Evolutionary conservation across 495 filamentous ascomycete genomes (phyloP).

Genomic region (Rhizodiscina lignyota): DNA sequence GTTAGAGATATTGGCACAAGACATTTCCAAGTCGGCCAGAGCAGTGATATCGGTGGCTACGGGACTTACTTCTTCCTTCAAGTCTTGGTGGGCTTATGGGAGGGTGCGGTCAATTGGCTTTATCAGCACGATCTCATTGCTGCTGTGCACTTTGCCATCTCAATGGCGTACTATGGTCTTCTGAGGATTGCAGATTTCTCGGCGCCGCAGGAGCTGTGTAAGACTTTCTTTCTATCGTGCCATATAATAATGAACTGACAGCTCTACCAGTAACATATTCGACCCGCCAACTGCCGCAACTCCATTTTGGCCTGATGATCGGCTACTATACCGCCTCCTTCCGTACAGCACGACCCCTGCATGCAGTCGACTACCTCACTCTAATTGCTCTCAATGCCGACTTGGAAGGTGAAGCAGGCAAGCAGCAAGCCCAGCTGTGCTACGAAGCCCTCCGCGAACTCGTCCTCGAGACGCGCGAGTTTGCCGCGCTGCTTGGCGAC

Average conservation of each 20-base stretch:
- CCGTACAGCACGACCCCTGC: conserved; percentile 67
- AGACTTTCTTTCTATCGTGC: conserved; percentile 18
- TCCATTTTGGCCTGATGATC: conserved; percentile 86
- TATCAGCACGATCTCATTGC: conserved; percentile 79
- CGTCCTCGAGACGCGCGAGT: conserved; percentile 84
- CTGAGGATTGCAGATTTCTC: conserved; percentile 65
- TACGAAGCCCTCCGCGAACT: conserved; percentile 92
- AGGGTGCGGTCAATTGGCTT: conserved; percentile 80
- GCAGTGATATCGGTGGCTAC: conserved; percentile 53
- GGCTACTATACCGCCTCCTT: conserved; percentile 94
- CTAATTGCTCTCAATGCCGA: conserved; percentile 89
- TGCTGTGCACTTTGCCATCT: conserved; percentile 88
- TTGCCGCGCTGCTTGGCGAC: conserved; percentile 84
- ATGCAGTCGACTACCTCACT: conserved; percentile 84
- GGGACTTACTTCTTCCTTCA: conserved; percentile 88
- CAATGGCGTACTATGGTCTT: conserved; percentile 78
- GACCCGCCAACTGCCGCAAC: conserved; percentile 66
- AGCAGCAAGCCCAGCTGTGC: conserved; percentile 64
- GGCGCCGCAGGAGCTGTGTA: conserved; percentile 51
- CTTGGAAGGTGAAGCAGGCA: conserved; percentile 52
- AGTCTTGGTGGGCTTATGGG: conserved; percentile 83
- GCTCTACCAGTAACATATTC: conserved; percentile 33
- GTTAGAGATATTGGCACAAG: conserved; percentile 76
- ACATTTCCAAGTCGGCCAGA: conserved; percentile 61
- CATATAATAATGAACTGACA: conserved; percentile 20